Evolutionary conservation across 352 stramenopile genomes (phyloP).

Genomic region (Hyaloperonospora brassicae): DNA sequence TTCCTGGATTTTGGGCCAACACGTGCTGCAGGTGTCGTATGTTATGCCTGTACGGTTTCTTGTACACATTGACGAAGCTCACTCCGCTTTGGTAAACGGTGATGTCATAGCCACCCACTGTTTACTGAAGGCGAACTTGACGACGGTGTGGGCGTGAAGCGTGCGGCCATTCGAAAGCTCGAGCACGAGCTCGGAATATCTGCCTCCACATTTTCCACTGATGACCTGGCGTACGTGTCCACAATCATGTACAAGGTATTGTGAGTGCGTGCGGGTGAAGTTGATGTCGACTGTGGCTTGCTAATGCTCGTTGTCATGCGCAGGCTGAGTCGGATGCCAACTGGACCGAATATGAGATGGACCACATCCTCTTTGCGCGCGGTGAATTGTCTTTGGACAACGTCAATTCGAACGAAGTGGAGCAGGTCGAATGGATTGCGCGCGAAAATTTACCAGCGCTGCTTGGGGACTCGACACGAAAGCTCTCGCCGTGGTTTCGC

Average conservation of each 20-base stretch:
- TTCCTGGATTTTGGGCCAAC: conserved; percentile 98
- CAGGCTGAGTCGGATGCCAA: conserved; percentile 69
- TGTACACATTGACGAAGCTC: conserved; percentile 1
- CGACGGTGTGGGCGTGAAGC: conserved; percentile 78
- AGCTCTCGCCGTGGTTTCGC: conserved; percentile 81
- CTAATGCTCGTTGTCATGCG: conserved; percentile 10
- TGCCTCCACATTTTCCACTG: conserved; percentile 55
- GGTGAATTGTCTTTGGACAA: conserved; percentile 68
- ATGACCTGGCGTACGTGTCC: conserved; percentile 94
- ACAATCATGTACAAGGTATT: conserved; percentile 96
- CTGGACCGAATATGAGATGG: conserved; percentile 98
- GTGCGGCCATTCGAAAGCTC: conserved; percentile 95
- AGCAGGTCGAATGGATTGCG: conserved; percentile 84
- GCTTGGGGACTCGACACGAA: conserved; percentile 43
- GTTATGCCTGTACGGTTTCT: background rate
- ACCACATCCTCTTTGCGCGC: conserved; percentile 95
- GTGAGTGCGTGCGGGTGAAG: background rate
- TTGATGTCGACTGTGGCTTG: background rate
- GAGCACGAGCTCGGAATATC: conserved; percentile 97
- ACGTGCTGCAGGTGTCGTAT: conserved; percentile 91
- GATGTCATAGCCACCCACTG: conserved; percentile 86
- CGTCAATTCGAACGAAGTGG: conserved; percentile 92
- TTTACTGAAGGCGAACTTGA: conserved; percentile 87
- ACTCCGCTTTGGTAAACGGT: background rate
- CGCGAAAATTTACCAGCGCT: conserved; percentile 45